Evolutionary conservation across 2,329 filamentous ascomycete genomes (phyloP), one percentile per base, ranked within the genome.

Genomic region (Sporothrix variecibatus): DNA sequence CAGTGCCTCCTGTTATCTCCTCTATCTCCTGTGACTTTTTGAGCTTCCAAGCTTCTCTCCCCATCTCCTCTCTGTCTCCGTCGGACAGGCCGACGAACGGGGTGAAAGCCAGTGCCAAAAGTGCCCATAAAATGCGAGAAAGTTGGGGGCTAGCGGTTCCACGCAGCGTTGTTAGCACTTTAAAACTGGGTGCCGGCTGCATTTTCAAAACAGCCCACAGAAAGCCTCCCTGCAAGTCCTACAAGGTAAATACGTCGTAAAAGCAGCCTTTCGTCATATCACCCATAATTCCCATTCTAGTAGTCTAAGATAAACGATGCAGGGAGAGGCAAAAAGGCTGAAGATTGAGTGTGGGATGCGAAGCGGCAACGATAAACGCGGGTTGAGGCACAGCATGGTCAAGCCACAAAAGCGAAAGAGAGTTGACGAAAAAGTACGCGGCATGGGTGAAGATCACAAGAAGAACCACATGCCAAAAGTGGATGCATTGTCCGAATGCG

Each of bases 81-180:
- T 64, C 60, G 60, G 60, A 40, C 60, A n/a, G 17, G 58, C 58
- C 58, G 58, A 11, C 31, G 40, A 38, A 38, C 17, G 31, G 60
- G 31, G 31, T 40, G 2, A 40, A 64, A 12, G 20, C 20, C 58
- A 23, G 3, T 40, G 40, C 40, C 12, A 8, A 43, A 43, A 43
- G 40, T 43, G 40, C 40, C 40, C 40, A 43, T 15, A 43, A 43
- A 43, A 43, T 43, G 4, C 34, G 9, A 12, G n/a, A 64, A 40
- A 64, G 9, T 38, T 64, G 31, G 60, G 56, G 60, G 60, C 20
- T 64, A 64, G 60, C 31, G 60, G 60, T 64, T 64, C 60, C 60
- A 64, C 34, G 31, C 4, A 23, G 11, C 26, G 12, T 26, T 58
- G 53, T 58, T 58, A 23, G 49, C 5, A 53, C 20, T 53, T 51